phyloP scores from a whole-genome alignment of 257 asterid genomes.

The Mentha longifolia region DNA sequence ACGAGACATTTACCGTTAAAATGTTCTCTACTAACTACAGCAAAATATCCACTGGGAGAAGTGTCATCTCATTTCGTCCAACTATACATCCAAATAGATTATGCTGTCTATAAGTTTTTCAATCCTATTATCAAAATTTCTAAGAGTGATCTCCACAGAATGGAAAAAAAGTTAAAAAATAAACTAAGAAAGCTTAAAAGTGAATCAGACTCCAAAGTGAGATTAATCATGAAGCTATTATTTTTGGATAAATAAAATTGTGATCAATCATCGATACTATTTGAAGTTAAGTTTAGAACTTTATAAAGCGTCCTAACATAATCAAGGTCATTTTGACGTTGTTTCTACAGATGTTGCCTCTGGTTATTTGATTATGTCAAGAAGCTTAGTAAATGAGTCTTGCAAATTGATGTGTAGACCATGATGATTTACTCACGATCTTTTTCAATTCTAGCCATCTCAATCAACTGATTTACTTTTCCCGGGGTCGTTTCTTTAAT shows the following conservation, averaged over 20 bases:
- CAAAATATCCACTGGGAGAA: background rate
- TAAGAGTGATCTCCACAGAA: background rate
- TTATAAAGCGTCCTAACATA: background rate
- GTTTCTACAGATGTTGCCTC: constrained; percentile 17
- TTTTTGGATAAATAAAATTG: constrained; percentile 4
- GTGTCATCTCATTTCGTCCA: background rate
- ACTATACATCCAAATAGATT: background rate
- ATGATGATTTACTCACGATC: constrained; percentile 12
- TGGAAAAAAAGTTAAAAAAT: background rate
- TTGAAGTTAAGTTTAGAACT: background rate
- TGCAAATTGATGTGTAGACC: constrained; percentile 4
- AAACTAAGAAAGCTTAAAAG: background rate
- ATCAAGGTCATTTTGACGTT: background rate
- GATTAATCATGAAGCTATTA: background rate
- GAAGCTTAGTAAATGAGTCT: constrained; percentile 9
- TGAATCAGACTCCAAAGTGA: background rate
- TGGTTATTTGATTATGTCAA: constrained; percentile 3
- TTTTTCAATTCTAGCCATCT: constrained; percentile 19
- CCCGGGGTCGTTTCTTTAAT: constrained; percentile 23
- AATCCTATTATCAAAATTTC: background rate
- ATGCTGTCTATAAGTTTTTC: background rate
- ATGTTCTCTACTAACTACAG: background rate
- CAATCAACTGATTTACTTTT: constrained; percentile 21
- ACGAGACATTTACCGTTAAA: background rate
- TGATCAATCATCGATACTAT: background rate